Evolutionary conservation across 2,329 filamentous ascomycete species (phyloP).

Genomic region (Fusarium sp.): DNA sequence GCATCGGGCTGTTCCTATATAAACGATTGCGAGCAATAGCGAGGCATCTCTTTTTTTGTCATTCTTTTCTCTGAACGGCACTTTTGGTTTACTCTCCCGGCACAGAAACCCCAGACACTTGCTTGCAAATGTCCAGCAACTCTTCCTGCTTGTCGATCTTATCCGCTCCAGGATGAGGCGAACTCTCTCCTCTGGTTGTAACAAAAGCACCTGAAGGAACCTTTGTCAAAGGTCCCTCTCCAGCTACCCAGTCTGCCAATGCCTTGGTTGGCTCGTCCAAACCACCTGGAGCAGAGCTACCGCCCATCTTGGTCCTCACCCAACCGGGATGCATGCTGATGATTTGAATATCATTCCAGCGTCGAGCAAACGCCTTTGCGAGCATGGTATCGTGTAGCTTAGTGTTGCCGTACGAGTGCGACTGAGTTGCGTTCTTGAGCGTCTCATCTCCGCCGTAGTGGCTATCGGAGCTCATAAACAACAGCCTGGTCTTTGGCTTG

Average conservation of each 20-base stretch:
- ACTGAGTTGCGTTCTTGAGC: conserved; percentile 25
- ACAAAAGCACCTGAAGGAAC: conserved; percentile 25
- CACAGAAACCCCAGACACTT: conserved; percentile 13
- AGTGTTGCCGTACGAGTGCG: conserved; percentile 33
- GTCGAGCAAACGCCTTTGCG: conserved; percentile 32
- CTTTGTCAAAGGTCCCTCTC: conserved; percentile 21
- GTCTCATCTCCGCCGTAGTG: conserved; percentile 34
- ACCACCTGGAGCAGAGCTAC: conserved; percentile 21
- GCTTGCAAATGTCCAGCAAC: conserved; percentile 17
- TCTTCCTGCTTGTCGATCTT: conserved; percentile 34
- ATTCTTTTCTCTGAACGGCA: not conserved
- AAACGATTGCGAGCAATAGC: conserved; percentile 6
- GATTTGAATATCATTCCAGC: conserved; percentile 29
- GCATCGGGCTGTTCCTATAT: too few relatives aligned
- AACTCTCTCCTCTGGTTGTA: conserved; percentile 16
- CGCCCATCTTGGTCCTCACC: conserved; percentile 40
- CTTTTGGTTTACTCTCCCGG: not conserved
- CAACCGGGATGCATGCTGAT: conserved; percentile 38
- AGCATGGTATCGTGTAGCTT: conserved; percentile 40
- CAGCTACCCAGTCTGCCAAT: conserved; percentile 27
- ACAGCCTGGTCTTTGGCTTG: conserved; percentile 6
- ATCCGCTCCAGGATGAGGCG: conserved; percentile 25
- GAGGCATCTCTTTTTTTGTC: conserved; percentile 15
- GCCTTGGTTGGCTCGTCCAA: conserved; percentile 18
- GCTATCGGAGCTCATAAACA: conserved; percentile 39